Base-by-base conservation (phyloP, 2,329 filamentous ascomycete genomes). In the Drechslerella coelobrocha region DNA sequence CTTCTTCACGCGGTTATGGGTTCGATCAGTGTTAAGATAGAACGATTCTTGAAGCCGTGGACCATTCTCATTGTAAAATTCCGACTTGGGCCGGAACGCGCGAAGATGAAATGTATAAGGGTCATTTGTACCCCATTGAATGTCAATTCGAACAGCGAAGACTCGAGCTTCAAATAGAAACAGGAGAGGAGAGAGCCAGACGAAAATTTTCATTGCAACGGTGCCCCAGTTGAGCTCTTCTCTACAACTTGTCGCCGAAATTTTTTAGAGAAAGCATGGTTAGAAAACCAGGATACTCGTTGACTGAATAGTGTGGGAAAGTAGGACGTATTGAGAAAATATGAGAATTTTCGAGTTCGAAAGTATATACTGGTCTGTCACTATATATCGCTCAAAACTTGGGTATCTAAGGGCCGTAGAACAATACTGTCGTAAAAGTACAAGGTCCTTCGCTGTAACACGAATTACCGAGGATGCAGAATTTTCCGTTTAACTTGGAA, bases 101-200 rank as follows among this genome's bases (percentile, higher is more conserved):
- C 66, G 66, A 26, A 71, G 66, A 45, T 71, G 53, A 12, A 48
- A 47, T 12, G 53, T 55, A n/a, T 59, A 47, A 7, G 66, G 66
- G 31, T 71, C 60, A 2, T 47, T 26, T 14, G 66, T 71, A n/a
- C 59, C 48, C 66, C 66, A 71, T 63, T 71, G 66, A 24, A 71
- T 50, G 24, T 63, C 66, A 17, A 71, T 48, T 31, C 43, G 53
- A 26, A 62, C 57, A 14, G 66, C 60, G 50, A 55, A 14, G 19
- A 19, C 10, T 12, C 12, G 19, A 3, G 27, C 37, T 9, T n/a
- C 19, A 7, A 29, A 29, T 12, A 48, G 10, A 14, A 26, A 10
- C 8, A 71, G 7, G 19, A 48, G 10, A 10, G 47, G 17, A 9
- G 52, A 17, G 5, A 61, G n/a, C 26, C 17, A 8, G 27, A 47